phyloP scores from a whole-genome alignment of 441 rosid genomes.

The Viola pubescens region DNA sequence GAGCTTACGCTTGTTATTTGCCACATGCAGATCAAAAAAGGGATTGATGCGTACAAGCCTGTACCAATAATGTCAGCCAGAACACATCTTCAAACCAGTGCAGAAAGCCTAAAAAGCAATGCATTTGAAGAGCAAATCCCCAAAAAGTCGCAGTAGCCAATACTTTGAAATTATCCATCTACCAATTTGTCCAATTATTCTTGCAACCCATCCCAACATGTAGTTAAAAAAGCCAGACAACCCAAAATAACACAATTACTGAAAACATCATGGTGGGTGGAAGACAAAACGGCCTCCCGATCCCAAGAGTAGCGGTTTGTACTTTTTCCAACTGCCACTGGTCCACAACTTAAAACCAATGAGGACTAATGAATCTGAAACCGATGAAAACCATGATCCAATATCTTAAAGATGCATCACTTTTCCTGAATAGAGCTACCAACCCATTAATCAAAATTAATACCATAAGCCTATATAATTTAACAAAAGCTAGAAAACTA shows the following conservation, averaged over 20 bases:
- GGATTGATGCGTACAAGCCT: constrained; percentile 2
- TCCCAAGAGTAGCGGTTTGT: constrained; percentile 2
- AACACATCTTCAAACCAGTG: constrained; percentile 13
- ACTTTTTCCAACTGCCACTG: constrained; percentile 10
- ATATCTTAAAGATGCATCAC: constrained; percentile 13
- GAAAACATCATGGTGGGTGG: neutral
- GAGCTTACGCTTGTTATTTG: neutral
- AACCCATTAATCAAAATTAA: constrained; percentile 11
- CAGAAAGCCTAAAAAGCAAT: constrained; percentile 11
- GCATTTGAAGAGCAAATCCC: constrained; percentile 13
- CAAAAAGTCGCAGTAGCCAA: constrained; percentile 7
- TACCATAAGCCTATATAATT: constrained; percentile 12
- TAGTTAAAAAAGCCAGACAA: constrained; percentile 1
- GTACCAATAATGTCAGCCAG: constrained; percentile 18
- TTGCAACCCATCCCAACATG: constrained; percentile 4
- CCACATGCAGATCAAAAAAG: too few species aligned
- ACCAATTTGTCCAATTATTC: constrained; percentile 10
- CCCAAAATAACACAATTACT: neutral
- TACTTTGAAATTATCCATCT: constrained; percentile 15
- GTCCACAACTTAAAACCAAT: constrained; percentile 3
- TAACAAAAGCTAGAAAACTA: constrained; percentile 11
- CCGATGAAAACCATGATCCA: constrained; percentile 11
- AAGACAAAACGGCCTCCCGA: constrained; percentile 14
- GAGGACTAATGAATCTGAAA: neutral
- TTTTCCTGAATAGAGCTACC: constrained; percentile 8